Base-by-base conservation (phyloP, 345 rosid species). In the Lagerstroemia speciosa region DNA sequence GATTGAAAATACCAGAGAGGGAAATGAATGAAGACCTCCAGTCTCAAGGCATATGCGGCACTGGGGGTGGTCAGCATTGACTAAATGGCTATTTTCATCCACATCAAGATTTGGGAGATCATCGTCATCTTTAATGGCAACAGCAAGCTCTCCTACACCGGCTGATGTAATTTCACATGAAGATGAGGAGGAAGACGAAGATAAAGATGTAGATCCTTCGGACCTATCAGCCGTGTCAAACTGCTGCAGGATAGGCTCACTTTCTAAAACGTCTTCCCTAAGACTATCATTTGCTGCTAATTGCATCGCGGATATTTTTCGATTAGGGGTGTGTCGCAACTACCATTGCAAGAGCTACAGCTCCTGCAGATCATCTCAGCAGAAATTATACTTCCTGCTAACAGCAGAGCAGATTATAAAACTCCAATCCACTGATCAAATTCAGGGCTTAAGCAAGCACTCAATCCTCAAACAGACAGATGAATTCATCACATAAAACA, bases 41-140 rank as follows among this genome's bases (percentile, higher is more conserved):
- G 36, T 84, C 76, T 95, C 99, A 72, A 95, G 92, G 78, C 99
- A 95, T 72, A 95, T 95, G 63, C 99, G 92, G 69, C 99, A 95
- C 52, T 84, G 99, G 17, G 86, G 88, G 65, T 88, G 97, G 70
- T 91, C 98, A 36, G 76, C 74, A 78, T 80, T 81, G 76, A 92
- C 88, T 62, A 89, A 82, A 84, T 69, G 84, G 68, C 83, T 74
- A 74, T 84, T 85, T 78, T 87, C 98, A 45, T 86, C 96, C 10
- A 69, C 83, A 70, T 73, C 80, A 71, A 78, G 70, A 84, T 80
- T 81, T 69, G 83, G 83, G 29, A 73, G 77, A 71, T 85, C 91
- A 66, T 81, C 81, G n/a, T n/a, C n/a, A 67, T 64, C 67, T 37
- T n/a, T 6, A 26, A 41, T 75, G 41, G 58, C 83, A 46, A 79